Base-by-base conservation (phyloP, 2,329 filamentous ascomycete species). In the Ilyonectria robusta region DNA sequence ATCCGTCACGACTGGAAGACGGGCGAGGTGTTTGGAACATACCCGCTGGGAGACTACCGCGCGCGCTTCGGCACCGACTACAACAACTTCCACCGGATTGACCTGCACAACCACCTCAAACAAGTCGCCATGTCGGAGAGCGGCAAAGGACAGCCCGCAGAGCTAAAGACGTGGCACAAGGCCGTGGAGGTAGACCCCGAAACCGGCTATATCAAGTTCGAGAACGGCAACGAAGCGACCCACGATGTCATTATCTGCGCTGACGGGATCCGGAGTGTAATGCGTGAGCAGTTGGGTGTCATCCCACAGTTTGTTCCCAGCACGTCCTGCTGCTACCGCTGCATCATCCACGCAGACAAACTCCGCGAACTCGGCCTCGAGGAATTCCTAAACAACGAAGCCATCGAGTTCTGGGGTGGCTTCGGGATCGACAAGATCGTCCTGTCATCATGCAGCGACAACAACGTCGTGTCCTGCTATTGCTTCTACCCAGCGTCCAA, bases 381-480 rank as follows among this genome's bases (percentile, higher is more conserved):
- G 23, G 86, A 90, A 70, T 90, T 89, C 76, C 86, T 86, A 0
- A 73, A 84, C 37, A 79, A 90, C 77, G 81, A 78, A 33, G 89
- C 88, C 1, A 81, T 92, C 6, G 88, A 91, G 75, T 91, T 90
- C 78, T 92, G 89, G 89, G 89, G 89, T 35, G 89, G 90, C n/a
- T 83, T 87, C 35, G 85, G 87, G 59, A 79, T 77, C 65, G 84
- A 90, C 76, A 91, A 91, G 81, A 90, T 92, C 67, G 89, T 92
- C 17, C 82, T 91, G 13, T 90, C 88, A 0, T 87, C 89, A n/a
- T 92, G 89, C 78, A 88, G 89, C 71, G 84, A 84, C 44, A 87
- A 88, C 55, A 84, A 85, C 47, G 78, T 91, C 4, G 80, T 90
- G 10, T 90, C 87, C 0, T 92, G 89, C 78, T 91, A 91, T 78